A percentile compares a stretch with the other conserved stretches of the same genome.
These are phyloP conservation scores for Trichoderma reesei DNA, from an alignment of 495 filamentous ascomycete genomes.

Conservation along the genomic window DNA sequence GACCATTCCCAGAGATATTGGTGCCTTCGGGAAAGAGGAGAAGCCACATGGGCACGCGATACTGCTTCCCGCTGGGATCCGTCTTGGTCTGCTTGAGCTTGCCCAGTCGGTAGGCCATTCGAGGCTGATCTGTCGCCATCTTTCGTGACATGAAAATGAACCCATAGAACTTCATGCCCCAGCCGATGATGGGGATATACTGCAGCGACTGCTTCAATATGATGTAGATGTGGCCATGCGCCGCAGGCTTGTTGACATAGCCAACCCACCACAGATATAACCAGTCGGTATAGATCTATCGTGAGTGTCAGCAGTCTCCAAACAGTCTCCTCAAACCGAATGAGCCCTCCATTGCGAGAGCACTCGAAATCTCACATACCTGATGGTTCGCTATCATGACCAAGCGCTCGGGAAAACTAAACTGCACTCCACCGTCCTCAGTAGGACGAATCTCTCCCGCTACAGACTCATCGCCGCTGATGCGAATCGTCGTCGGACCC, in stretches of 20 bases:
- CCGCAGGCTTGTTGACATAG: constrained; percentile 54
- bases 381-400: constrained; percentile 81
- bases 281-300: constrained; percentile 77
- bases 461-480: constrained; percentile 68
- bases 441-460: constrained; percentile 56
- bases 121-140: constrained; percentile 66
- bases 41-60: constrained; percentile 73
- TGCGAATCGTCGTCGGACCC: constrained; percentile 63
- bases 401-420: constrained; percentile 64
- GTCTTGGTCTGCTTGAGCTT: constrained; percentile 51
- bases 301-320: not conserved
- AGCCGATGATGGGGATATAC: constrained; percentile 63
- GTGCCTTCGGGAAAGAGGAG: constrained; percentile 80
- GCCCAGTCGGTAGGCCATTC: constrained; percentile 55
- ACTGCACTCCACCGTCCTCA: constrained; percentile 56
- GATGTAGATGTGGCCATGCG: constrained; percentile 79
- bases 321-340: not conserved
- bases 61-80: constrained; percentile 41
- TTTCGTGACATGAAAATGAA: constrained; percentile 81
- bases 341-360: too few relatives aligned
- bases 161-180: constrained; percentile 71
- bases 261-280: constrained; percentile 82
- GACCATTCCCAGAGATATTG: constrained; percentile 58
- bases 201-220: constrained; percentile 78
- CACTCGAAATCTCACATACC: constrained; percentile 24